Base-by-base conservation (phyloP, 1,284 basidiomycete genomes). In the Apiotrichum laibachii region DNA sequence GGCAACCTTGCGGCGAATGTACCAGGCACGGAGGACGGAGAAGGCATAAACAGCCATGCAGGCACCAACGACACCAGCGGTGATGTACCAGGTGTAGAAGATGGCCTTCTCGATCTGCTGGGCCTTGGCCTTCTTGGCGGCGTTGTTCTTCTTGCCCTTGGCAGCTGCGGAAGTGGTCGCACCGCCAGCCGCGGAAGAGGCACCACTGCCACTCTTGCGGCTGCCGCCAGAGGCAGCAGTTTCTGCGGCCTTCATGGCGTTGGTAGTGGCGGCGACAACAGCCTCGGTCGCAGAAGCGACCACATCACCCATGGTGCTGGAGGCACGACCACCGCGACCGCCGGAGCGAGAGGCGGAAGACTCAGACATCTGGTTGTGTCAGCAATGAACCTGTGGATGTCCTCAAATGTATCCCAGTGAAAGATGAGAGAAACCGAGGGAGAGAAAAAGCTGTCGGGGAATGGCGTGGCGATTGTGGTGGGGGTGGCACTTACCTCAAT, bases 71-170 rank as follows among this genome's bases (percentile, higher is more conserved):
- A 63, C 56, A 19, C 58, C 61, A 13, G 61, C 47, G n/a, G 51
- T 57, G 19, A 60, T 48, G 22, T 57, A 63, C 57, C 58, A 63
- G 37, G 50, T 60, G n/a, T 47, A 33, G 61, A 35, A 56, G 54
- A 48, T 53, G 35, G 57, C 57, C 9, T 43, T 35, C n/a, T 53
- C 10, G 22, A 49, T 60, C 35, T 46, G 26, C 19, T 40, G 42
- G 26, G 46, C 51, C 50, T 46, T 50, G 5, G 47, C 40, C 13
- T 6, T 37, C 13, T 39, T 18, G 22, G 22, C 11, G 6, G 21
- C 22, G 7, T 13, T 39, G 39, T 42, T 51, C 50, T 51, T 51
- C n/a, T 26, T 26, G 9, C 35, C 22, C 46, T n/a, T 19, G 33
- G 13, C 5, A 31, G 22, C 10, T 1, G 10, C 21, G 16, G 22